phyloP scores from a whole-genome alignment of 2,329 filamentous ascomycete genomes.

The Teratosphaeria gauchensis region DNA sequence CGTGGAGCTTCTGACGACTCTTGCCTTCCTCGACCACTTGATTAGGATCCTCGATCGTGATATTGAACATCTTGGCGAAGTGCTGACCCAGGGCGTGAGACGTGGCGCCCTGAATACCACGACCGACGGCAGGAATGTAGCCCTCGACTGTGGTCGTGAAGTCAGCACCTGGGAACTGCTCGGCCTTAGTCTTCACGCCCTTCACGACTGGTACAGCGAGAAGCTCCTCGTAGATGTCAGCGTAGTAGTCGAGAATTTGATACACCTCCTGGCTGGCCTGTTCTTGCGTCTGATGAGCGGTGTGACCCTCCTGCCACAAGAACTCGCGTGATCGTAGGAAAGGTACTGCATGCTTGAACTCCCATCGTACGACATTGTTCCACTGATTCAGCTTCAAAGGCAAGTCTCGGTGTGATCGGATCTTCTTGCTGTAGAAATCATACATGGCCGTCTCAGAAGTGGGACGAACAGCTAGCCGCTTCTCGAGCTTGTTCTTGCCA shows the following conservation, averaged over 20 bases:
- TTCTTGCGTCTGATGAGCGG: constrained; percentile 77
- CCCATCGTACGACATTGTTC: constrained; percentile 94
- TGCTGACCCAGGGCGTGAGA: constrained; percentile 94
- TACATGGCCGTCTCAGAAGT: constrained; percentile 81
- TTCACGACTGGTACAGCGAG: constrained; percentile 91
- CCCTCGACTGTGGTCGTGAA: constrained; percentile 97
- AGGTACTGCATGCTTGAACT: constrained; percentile 80
- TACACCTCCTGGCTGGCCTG: constrained; percentile 76
- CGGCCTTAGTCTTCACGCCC: constrained; percentile 90
- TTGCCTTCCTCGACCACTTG: constrained; percentile 52
- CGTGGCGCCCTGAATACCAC: constrained; percentile 92
- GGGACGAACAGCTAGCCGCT: constrained; percentile 59
- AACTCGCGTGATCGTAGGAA: constrained; percentile 93
- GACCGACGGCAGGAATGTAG: constrained; percentile 89
- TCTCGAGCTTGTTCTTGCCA: constrained; percentile 87
- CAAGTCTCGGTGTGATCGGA: constrained; percentile 88
- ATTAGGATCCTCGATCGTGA: constrained; percentile 85
- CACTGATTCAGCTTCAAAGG: constrained; percentile 94
- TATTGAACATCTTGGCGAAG: constrained; percentile 99
- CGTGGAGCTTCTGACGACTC: constrained; percentile 69
- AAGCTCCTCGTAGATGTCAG: constrained; percentile 83
- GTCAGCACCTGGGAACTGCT: constrained; percentile 93
- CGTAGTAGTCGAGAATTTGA: constrained; percentile 88
- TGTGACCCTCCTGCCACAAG: constrained; percentile 95
- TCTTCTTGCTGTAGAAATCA: constrained; percentile 93